phyloP scores from a whole-genome alignment of 1,284 basidiomycete genomes.

The Cutaneotrichosporon sp. region DNA sequence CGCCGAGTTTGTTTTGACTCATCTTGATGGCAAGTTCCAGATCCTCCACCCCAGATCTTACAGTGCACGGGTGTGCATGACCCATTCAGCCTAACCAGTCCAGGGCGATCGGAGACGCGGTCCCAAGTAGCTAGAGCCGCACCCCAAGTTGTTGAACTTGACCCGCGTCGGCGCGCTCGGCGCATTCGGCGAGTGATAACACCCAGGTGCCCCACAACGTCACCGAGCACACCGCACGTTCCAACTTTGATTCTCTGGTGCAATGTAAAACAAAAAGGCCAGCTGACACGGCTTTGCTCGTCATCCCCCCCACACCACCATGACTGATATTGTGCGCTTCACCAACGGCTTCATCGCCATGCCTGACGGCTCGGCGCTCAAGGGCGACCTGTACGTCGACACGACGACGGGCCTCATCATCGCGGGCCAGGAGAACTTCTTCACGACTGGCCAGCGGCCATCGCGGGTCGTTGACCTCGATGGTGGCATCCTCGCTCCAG shows the following conservation, averaged over 20 bases:
- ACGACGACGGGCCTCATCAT: conserved; percentile 36
- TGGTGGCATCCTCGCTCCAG: conserved; percentile 72
- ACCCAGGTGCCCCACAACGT: background rate
- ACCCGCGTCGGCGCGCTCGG: background rate
- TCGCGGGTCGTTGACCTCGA: conserved; percentile 50
- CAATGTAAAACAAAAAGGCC: background rate
- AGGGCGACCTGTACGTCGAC: conserved; percentile 42
- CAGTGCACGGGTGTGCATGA: too few species aligned
- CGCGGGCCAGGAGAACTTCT: conserved; percentile 39
- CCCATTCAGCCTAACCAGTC: too few species aligned
- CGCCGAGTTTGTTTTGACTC: conserved; percentile 2
- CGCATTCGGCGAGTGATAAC: conserved; percentile 5
- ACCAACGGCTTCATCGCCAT: conserved; percentile 75
- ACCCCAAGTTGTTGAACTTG: too few species aligned
- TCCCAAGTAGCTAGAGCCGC: too few species aligned
- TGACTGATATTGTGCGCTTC: conserved; percentile 64
- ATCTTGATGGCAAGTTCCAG: background rate
- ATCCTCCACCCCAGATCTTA: background rate
- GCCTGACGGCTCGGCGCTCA: conserved; percentile 64
- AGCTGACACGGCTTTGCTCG: background rate
- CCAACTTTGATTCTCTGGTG: background rate
- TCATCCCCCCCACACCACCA: conserved; percentile 5
- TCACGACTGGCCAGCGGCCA: conserved; percentile 22
- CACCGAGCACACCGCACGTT: background rate
- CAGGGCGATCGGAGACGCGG: too few species aligned